Percentiles rank a stretch among this genome's conserved stretches.
Conservation (phyloP, 2,329 filamentous ascomycete species). For the Laburnicola sp. region DNA sequence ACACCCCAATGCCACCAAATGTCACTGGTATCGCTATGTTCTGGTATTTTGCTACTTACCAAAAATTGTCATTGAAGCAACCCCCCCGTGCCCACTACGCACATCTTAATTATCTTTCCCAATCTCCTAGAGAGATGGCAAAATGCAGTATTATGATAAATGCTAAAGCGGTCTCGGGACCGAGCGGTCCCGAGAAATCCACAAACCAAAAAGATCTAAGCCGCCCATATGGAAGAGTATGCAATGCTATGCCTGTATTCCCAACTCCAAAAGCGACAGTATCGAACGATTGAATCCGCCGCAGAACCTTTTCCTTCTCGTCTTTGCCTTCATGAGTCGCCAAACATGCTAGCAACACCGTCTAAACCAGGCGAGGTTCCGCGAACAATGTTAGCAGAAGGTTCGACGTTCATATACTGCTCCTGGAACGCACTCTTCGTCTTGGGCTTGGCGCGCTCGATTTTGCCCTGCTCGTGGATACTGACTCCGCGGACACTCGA, state of each 20-base stretch:
- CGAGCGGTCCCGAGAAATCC: no score
- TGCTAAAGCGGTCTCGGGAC: no score
- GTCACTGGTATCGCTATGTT: no score
- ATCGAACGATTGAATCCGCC: background rate
- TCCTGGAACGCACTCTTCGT: constrained; percentile 42
- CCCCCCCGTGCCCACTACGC: no score
- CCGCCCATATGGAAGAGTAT: background rate
- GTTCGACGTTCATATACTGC: constrained; percentile 50
- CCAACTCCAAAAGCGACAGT: background rate
- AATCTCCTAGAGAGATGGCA: no score
- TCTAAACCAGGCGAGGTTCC: constrained; percentile 48
- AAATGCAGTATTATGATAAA: no score
- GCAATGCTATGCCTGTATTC: background rate
- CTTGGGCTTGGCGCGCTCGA: constrained; percentile 52
- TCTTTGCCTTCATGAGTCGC: constrained; percentile 7
- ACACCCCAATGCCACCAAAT: no score
- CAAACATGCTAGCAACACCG: constrained; percentile 53
- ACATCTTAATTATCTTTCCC: no score
- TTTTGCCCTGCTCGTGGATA: constrained; percentile 89
- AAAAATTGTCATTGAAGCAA: no score
- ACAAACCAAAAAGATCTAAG: background rate
- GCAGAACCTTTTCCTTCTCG: background rate
- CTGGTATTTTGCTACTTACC: no score
- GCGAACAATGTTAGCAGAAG: constrained; percentile 39
- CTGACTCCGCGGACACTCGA: constrained; percentile 87